Evolutionary conservation across 495 filamentous ascomycete genomes (phyloP), one percentile per base, ranked within the genome.

Genomic region (Aspergillus conjunctus): DNA sequence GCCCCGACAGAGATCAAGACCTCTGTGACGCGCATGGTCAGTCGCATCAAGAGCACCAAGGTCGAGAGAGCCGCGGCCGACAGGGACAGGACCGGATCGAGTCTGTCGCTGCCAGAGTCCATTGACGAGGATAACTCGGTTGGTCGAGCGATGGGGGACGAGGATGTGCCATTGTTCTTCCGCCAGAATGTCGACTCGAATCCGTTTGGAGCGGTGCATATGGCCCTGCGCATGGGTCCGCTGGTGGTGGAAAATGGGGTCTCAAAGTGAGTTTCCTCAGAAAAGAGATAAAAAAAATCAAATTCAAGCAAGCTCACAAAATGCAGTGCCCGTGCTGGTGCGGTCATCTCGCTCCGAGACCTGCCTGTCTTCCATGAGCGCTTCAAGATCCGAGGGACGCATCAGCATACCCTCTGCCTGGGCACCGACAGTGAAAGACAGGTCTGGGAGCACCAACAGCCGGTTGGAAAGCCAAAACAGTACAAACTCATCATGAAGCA

Each of bases 191-290:
- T 69, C 4, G 51, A 70, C 18, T 54, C 65, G 45, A 64, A 73
- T 65, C 73, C 73, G 1, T 77, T 73, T 51, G 73, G 69, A 9
- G 69, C 77, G 44, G 67, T 73, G 7, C 75, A 79, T 62, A 77
- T 78, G 70, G 77, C 73, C 0, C 56, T 79, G 26, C 59, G 68
- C 6, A 39, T 79, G 39, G 75, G 76, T 1, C 75, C 75, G 1
- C 54, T 79, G n/a, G 53, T 79, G 3, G 73, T 79, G 21, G 75
- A 79, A 56, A 79, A 79, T 51, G 73, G 76, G 11, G 72, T 75
- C 21, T 51, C 22, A 9, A 37, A 69, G 71, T 68, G 18, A 62
- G 59, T 55, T 18, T 51, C 37, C 20, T 14, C 15, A n/a, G 1
- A 30, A 21, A 10, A 5, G 22, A 21, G 7, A 0, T 22, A 12